Base-by-base conservation (phyloP, 2,329 filamentous ascomycete species). In the Fusarium subglutinans region DNA sequence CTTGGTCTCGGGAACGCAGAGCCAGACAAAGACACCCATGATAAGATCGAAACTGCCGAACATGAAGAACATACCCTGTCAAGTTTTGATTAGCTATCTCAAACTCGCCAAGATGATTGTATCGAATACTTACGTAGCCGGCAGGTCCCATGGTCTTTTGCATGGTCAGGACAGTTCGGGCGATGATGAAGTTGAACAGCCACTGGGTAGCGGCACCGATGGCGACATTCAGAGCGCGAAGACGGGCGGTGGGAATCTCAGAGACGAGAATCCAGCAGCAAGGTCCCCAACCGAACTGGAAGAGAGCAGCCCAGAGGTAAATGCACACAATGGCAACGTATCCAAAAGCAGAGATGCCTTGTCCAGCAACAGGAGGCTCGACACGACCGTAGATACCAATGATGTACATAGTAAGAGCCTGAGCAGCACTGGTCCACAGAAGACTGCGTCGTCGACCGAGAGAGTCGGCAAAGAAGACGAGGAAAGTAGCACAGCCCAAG, bases 161-260 rank as follows among this genome's bases (percentile, higher is more conserved):
- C 91, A 94, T 93, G 53, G 88, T 90, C 5, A 91, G 89, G 8
- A 91, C 90, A 40, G 90, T 81, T 82, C 62, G 57, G 8, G 92
- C 91, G 64, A 94, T 90, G 15, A 93, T 88, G 69, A 94, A 92
- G 79, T 94, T 94, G 81, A 94, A 93, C 9, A 94, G 81, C 91
- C 91, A 93, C 77, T 94, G 91, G 0, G 90, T 92, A 4, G 89
- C 90, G 2, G 92, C 91, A 1, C 88, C 91, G 53, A 94, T 85
- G 4, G 91, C 88, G 12, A 94, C 91, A 77, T 93, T 93, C 73
- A 92, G 83, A 24, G 89, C 89, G 63, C 92, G 85, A 13, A 94
- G 84, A 40, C 92, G 86, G 0, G 90, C 90, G 12, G 90, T 90
- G 0, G 91, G 91, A 66, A 94, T 93, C 81, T 94, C 92, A 33